A percentile compares a stretch with the other conserved stretches of the same genome.
phyloP scores from a whole-genome alignment of 2,329 filamentous ascomycete genomes.

The Clarireedia hainanense region DNA sequence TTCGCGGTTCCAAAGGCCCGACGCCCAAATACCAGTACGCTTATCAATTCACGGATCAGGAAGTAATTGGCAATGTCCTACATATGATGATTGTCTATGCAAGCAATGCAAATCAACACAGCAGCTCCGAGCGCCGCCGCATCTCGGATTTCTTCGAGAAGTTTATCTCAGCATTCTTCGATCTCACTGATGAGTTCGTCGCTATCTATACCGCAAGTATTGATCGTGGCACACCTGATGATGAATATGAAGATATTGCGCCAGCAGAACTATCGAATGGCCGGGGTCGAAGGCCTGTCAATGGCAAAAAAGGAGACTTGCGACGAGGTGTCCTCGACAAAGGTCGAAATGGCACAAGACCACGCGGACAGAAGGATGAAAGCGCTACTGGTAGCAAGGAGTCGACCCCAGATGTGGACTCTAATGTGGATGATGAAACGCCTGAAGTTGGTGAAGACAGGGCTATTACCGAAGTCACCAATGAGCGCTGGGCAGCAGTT shows the following conservation, averaged over 20 bases:
- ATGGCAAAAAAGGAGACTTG: constrained; percentile 71
- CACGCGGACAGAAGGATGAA: constrained; percentile 68
- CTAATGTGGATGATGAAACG: constrained; percentile 70
- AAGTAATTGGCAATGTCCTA: constrained; percentile 55
- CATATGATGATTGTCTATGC: constrained; percentile 58
- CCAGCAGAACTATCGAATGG: constrained; percentile 64
- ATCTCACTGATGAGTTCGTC: constrained; percentile 62
- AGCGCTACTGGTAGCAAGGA: constrained; percentile 80
- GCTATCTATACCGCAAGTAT: constrained; percentile 60
- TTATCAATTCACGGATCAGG: constrained; percentile 65
- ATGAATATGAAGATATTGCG: constrained; percentile 57
- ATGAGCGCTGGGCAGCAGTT: constrained; percentile 57
- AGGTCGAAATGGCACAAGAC: constrained; percentile 60
- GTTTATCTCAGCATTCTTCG: constrained; percentile 71
- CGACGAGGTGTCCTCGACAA: constrained; percentile 81
- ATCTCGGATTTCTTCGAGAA: constrained; percentile 69
- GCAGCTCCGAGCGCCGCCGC: constrained; percentile 64
- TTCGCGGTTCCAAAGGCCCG: constrained; percentile 54
- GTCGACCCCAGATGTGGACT: constrained; percentile 77
- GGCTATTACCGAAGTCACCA: constrained; percentile 52
- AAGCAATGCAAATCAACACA: constrained; percentile 61
- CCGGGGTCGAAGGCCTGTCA: constrained; percentile 51
- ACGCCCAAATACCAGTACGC: constrained; percentile 65
- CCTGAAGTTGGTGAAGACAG: constrained; percentile 51
- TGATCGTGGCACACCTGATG: constrained; percentile 63